These are phyloP conservation scores for Somion occarium DNA, from an alignment of 1,284 basidiomycete species.

Conservation along the genomic window DNA sequence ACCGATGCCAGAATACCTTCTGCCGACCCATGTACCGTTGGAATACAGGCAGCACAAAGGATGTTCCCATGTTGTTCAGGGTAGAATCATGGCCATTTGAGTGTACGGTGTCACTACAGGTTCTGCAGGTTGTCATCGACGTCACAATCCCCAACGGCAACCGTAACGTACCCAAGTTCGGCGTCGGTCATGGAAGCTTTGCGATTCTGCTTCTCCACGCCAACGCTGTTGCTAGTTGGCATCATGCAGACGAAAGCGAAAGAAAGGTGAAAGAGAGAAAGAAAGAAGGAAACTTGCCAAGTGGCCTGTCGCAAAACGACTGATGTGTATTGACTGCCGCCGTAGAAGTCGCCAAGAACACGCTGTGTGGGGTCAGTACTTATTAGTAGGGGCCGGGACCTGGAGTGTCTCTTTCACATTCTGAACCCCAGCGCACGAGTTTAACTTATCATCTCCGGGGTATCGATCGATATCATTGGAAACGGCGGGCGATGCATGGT, in stretches of 20 bases:
- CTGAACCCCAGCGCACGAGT: neutral
- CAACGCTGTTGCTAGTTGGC: neutral
- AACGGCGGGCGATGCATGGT: neutral
- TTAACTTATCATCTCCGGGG: neutral
- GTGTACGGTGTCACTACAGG: neutral
- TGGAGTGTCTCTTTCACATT: neutral
- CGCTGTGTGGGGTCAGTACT: no score
- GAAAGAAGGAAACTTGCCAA: neutral
- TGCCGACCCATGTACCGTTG: conserved; percentile 1
- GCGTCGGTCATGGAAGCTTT: conserved; percentile 1
- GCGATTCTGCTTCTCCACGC: neutral
- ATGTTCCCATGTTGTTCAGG: neutral
- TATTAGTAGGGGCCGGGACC: neutral
- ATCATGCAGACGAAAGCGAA: neutral
- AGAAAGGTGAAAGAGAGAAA: neutral
- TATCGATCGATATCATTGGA: neutral
- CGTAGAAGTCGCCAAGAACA: neutral
- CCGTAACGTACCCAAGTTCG: conserved; percentile 11
- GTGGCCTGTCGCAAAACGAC: neutral
- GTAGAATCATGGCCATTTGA: neutral
- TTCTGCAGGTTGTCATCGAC: neutral
- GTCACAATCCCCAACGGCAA: neutral
- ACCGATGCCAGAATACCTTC: conserved; percentile 39
- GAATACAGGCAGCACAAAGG: neutral
- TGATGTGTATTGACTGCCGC: neutral